Evolutionary conservation across 805 yeast species (phyloP), one percentile per base, ranked within the genome.

Genomic region (Candida multigemmis): DNA sequence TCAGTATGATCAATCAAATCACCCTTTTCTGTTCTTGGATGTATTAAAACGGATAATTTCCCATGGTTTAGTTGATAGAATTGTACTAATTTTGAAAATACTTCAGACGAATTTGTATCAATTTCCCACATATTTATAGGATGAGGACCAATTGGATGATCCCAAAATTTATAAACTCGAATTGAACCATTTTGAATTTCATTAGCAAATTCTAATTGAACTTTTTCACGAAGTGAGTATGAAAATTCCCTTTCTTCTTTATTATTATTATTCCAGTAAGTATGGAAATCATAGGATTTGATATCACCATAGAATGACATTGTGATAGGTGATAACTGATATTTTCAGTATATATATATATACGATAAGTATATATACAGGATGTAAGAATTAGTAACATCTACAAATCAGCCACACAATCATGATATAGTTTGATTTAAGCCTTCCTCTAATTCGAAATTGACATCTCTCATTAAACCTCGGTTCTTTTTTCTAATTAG

Each of bases 111-210:
- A 17, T 55, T 48, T 31, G 69, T 66, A 44, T 73, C 79, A 15
- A 65, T 38, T 39, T 73, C 78, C 56, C 71, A 73, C 78, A 73
- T 73, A 20, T 57, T 63, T 16, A 64, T 48, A 0, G 77, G 74
- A 36, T 73, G 78, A 2, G 80, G 79, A 0, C 80, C 80, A 16
- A 73, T 41, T 14, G 73, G 66, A 22, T 48, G 45, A 20, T 63
- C 65, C 60, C 68, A 66, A 16, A 66, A 48, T 31, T 58, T 58
- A 45, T 59, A 56, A 4, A 69, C 56, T 29, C 71, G 39, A 7
- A 68, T 49, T 13, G 49, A 44, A 2, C 70, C 71, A 2, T 44
- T 33, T 15, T 43, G 60, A 16, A 65, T 46, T 27, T 69, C 73
- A 10, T 42, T 25, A 5, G 61, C 56, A 35, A 71, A 66, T 25